Conservation (phyloP, 148 eudicot genomes). For the Fagopyrum homotropicum region DNA sequence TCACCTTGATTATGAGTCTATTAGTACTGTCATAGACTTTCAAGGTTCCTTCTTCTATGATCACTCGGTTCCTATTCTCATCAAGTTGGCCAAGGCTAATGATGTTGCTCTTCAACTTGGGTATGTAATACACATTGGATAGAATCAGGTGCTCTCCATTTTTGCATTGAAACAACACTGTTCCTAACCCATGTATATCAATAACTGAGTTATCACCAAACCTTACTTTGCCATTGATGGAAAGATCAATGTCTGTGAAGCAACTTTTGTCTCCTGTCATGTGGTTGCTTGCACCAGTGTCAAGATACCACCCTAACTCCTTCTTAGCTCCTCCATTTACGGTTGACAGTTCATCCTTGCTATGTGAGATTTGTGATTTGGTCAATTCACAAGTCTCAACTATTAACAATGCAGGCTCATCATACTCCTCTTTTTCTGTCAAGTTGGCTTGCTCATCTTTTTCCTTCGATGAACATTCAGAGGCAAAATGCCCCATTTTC, state of each 20-base stretch:
- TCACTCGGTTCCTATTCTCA: not conserved
- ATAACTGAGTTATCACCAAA: slow-evolving; percentile 5
- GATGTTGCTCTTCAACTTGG: slow-evolving; percentile 1
- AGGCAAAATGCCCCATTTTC: no score
- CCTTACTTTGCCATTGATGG: slow-evolving; percentile 5
- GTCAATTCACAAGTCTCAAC: no score
- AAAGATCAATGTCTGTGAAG: slow-evolving; percentile 5
- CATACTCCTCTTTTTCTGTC: no score
- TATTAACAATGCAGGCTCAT: no score
- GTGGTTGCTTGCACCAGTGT: no score
- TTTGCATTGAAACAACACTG: slow-evolving; percentile 5
- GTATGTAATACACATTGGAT: slow-evolving; percentile 4
- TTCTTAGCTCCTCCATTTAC: no score
- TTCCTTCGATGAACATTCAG: no score
- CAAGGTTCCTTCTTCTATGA: slow-evolving; percentile 3
- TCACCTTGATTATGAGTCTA: not conserved
- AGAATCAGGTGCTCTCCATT: not conserved
- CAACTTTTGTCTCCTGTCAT: not conserved
- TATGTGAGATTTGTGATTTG: no score
- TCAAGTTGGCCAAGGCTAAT: slow-evolving; percentile 11
- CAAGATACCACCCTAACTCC: no score
- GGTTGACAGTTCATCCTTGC: no score
- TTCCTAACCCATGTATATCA: not conserved
- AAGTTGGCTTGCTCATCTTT: no score
- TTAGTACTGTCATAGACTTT: not conserved